These are phyloP conservation scores for Zymoseptoria passerinii DNA, from an alignment of 2,329 filamentous ascomycete genomes.

Conservation along the genomic window DNA sequence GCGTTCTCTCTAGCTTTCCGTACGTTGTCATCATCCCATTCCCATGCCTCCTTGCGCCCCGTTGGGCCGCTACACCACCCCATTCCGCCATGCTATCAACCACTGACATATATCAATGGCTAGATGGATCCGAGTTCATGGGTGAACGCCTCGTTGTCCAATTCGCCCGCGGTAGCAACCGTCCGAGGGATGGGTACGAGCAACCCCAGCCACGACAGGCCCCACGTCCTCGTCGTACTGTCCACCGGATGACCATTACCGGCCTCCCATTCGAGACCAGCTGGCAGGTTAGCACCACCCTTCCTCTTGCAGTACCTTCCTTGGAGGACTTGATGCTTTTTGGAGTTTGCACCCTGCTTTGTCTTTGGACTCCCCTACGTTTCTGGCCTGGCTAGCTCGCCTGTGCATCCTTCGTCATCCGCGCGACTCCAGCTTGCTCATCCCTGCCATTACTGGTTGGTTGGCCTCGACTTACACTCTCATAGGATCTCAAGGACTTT, in stretches of 20 bases:
- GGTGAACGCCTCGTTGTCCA: conserved; percentile 95
- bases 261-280: conserved; percentile 96
- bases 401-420: conserved; percentile 45
- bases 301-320: conserved; percentile 30
- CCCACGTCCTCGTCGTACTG: conserved; percentile 83
- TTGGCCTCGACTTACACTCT: conserved; percentile 16
- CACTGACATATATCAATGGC: conserved; percentile 27
- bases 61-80: conserved; percentile 8
- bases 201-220: conserved; percentile 57
- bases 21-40: conserved; percentile 32
- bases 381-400: conserved; percentile 19
- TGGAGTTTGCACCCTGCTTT: neutral
- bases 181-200: conserved; percentile 56
- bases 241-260: conserved; percentile 94
- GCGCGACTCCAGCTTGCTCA: neutral
- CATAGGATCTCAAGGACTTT: conserved; percentile 99
- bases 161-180: conserved; percentile 78
- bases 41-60: conserved; percentile 1
- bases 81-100: conserved; percentile 19
- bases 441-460: conserved; percentile 2
- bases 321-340: neutral
- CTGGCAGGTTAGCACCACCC: conserved; percentile 89
- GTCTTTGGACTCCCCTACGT: neutral
- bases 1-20: conserved; percentile 42
- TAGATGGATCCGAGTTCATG: conserved; percentile 97